A percentile compares a stretch with the other conserved stretches of the same genome.
Evolutionary conservation across 1,284 basidiomycete genomes (phyloP).

Genomic region (Trichosporon faecale): DNA sequence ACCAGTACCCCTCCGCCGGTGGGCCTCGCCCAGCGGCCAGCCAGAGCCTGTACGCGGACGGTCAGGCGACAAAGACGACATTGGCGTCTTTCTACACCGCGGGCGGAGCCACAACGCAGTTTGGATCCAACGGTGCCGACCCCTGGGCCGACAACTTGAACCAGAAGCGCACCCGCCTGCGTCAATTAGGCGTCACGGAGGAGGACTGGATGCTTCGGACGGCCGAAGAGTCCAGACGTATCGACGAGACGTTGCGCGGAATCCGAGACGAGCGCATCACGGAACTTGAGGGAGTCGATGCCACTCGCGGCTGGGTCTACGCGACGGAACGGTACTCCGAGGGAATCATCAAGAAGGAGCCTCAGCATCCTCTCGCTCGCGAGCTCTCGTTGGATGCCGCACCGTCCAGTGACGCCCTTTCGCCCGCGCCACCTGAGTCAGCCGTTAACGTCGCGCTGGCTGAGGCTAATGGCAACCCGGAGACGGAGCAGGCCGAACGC

Average conservation of each 20-base stretch:
- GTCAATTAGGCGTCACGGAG: slow-evolving; percentile 66
- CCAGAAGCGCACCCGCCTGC: slow-evolving; percentile 55
- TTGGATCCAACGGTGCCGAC: slow-evolving; percentile 72
- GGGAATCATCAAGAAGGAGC: slow-evolving; percentile 14
- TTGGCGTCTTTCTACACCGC: slow-evolving; percentile 63
- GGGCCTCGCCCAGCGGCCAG: slow-evolving; percentile 32
- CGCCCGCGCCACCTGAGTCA: slow-evolving; percentile 21
- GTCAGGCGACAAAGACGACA: slow-evolving; percentile 48
- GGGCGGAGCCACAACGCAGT: slow-evolving; percentile 81
- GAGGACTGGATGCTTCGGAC: slow-evolving; percentile 87
- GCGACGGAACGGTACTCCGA: slow-evolving; percentile 25
- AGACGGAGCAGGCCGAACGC: slow-evolving; percentile 7
- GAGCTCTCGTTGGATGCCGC: slow-evolving; percentile 24
- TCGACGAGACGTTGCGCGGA: slow-evolving; percentile 63
- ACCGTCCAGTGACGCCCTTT: slow-evolving; percentile 18
- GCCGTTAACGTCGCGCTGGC: slow-evolving; percentile 8
- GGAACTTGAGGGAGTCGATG: slow-evolving; percentile 48
- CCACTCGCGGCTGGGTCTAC: slow-evolving; percentile 39
- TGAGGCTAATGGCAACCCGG: slow-evolving; percentile 12
- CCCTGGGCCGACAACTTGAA: slow-evolving; percentile 78
- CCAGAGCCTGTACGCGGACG: slow-evolving; percentile 34
- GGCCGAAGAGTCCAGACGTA: slow-evolving; percentile 62
- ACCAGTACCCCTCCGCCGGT: slow-evolving; percentile 34
- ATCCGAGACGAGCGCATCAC: slow-evolving; percentile 62
- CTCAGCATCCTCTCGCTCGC: slow-evolving; percentile 19